These are phyloP conservation scores for Neostapfia colusana DNA, from an alignment of 176 grass and related monocot genomes.

Conservation along the genomic window DNA sequence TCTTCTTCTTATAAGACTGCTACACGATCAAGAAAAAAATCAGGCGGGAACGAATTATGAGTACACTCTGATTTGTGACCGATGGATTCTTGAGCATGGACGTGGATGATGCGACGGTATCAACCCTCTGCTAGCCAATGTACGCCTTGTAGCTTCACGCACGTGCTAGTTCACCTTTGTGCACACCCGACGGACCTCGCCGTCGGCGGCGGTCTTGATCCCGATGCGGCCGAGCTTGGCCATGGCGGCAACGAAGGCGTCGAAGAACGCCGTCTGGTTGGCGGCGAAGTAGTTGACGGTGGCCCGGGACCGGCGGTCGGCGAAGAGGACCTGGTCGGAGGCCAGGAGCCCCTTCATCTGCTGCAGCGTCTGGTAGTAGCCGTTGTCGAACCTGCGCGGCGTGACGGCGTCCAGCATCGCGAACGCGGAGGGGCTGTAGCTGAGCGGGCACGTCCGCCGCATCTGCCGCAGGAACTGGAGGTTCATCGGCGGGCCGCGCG, in stretches of 20 bases:
- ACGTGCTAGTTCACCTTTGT: conserved; percentile 54
- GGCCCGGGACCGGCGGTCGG: conserved; percentile 60
- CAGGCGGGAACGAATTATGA: conserved; percentile 33
- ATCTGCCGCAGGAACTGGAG: conserved; percentile 71
- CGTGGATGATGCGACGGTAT: background rate
- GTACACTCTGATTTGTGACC: conserved; percentile 7
- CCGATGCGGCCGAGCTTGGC: conserved; percentile 75
- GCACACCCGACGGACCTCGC: conserved; percentile 76
- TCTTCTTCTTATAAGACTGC: conserved; percentile 21
- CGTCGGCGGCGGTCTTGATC: conserved; percentile 58
- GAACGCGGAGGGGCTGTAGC: conserved; percentile 50
- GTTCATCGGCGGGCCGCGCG: conserved; percentile 69
- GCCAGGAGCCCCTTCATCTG: conserved; percentile 70
- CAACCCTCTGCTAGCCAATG: background rate
- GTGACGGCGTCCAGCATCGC: conserved; percentile 69
- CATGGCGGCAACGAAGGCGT: conserved; percentile 67
- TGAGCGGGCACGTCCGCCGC: conserved; percentile 76
- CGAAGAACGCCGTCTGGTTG: conserved; percentile 84
- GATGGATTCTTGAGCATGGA: background rate
- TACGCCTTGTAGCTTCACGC: background rate
- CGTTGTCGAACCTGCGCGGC: conserved; percentile 74
- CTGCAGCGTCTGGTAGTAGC: conserved; percentile 75
- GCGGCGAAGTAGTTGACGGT: conserved; percentile 81
- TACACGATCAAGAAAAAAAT: conserved; percentile 49
- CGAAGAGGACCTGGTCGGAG: conserved; percentile 79